Evolutionary conservation across 306 rosid species (phyloP).

Genomic region (Pterocarpus santalinus): DNA sequence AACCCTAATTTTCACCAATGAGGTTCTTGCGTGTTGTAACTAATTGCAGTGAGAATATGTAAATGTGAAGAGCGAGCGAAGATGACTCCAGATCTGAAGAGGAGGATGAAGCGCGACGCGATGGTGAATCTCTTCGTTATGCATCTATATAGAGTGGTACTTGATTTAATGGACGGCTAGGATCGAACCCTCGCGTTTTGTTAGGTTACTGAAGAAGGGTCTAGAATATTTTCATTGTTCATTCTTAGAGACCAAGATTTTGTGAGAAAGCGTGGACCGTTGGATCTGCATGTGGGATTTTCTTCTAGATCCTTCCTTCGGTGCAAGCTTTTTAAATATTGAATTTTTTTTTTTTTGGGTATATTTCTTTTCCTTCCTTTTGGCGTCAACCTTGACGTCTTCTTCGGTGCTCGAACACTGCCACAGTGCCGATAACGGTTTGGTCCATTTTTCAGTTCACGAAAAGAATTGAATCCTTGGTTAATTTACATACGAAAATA

Average conservation of each 20-base stretch:
- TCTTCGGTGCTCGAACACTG: too few relatives aligned
- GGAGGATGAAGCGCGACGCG: neutral
- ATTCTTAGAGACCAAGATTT: neutral
- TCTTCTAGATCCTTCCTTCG: slow-evolving; percentile 37
- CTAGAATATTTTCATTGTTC: slow-evolving; percentile 43
- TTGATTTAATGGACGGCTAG: slow-evolving; percentile 38
- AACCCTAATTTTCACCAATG: neutral
- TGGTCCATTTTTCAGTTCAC: too few relatives aligned
- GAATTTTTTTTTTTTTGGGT: neutral
- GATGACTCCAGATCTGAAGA: slow-evolving; percentile 30
- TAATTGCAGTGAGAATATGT: neutral
- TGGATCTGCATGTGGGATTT: neutral
- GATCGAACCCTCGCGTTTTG: slow-evolving; percentile 13
- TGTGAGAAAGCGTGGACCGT: slow-evolving; percentile 35
- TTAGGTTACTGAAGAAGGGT: slow-evolving; percentile 40
- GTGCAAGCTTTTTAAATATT: neutral
- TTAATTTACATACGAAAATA: too few relatives aligned
- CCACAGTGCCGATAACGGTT: too few relatives aligned
- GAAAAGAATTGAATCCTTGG: too few relatives aligned
- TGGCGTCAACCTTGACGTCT: neutral
- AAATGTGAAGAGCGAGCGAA: too few relatives aligned
- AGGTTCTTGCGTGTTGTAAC: neutral
- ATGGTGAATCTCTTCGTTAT: neutral
- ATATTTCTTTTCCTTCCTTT: too few relatives aligned
- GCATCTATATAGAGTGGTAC: neutral